Conservation (phyloP, 2,329 filamentous ascomycete species). For the Hirsutella minnesotensis region DNA sequence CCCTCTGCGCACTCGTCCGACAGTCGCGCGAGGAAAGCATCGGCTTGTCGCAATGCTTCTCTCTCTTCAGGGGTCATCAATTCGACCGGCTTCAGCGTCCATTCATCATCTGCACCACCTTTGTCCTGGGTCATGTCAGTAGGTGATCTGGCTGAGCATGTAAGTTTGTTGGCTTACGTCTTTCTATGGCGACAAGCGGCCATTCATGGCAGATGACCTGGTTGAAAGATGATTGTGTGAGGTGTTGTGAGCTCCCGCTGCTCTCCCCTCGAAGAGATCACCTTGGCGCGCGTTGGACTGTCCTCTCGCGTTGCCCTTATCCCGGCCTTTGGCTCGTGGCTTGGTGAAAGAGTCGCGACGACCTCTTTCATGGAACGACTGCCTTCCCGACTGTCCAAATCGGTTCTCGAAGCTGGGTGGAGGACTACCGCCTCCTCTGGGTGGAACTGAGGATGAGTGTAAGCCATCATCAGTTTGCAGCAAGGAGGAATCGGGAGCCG, state of each 20-base stretch:
- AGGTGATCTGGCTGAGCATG: too few species aligned
- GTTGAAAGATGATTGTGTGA: not conserved
- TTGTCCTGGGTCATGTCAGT: not conserved
- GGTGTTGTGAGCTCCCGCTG: not conserved
- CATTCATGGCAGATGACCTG: slow-evolving; percentile 2
- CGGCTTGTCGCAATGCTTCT: slow-evolving; percentile 1
- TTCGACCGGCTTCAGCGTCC: not conserved
- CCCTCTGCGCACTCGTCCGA: not conserved
- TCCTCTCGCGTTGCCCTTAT: too few species aligned
- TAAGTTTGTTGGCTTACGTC: slow-evolving; percentile 7
- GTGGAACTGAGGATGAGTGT: not conserved
- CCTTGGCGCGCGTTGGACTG: not conserved
- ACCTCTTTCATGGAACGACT: not conserved
- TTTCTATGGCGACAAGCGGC: slow-evolving; percentile 16
- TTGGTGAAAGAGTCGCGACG: too few species aligned
- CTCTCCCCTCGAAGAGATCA: not conserved
- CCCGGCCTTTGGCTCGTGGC: not conserved
- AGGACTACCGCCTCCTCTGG: not conserved
- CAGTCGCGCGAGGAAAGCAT: slow-evolving; percentile 2
- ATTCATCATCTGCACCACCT: not conserved
- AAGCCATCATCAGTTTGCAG: not conserved
- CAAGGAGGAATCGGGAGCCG: not conserved
- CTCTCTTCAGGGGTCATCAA: not conserved
- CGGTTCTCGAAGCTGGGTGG: not conserved
- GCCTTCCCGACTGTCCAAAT: not conserved